Base-by-base conservation (phyloP, 2,329 filamentous ascomycete genomes). In the Graphiopsis chlorocephala region DNA sequence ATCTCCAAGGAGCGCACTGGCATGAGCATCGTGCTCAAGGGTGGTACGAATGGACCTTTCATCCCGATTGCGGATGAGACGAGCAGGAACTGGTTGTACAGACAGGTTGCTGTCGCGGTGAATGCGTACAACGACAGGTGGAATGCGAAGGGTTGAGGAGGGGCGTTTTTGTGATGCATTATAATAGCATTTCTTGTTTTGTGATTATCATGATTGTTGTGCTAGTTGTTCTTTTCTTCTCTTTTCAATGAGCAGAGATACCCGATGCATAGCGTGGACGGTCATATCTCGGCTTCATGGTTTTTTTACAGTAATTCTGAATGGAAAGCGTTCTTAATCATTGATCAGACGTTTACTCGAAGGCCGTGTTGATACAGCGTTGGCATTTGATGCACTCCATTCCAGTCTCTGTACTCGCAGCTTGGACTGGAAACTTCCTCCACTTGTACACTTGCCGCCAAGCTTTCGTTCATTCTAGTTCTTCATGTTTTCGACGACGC, bases 1-100 rank as follows among this genome's bases (percentile, higher is more conserved):
- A 98, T 99, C 69, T 91, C 90, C 53, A 99, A 98, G 81, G 96
- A 99, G 83, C 84, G 95, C 61, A 99, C 95, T 0, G 96, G 95
- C 0, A 88, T 99, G 79, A 93, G 91, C 70, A 86, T 99, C 67
- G 89, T 91, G 55, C 80, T 98, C 69, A 90, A 96, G 70, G 94
- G 93, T 12, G 94, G 93, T 3, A 91, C 90, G 2, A 97, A 97
- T 75, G 95, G 95, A 0, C 95, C 95, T 2, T 99, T 98, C 74
- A 88, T 99, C 7, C 95, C 95, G 0, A 90, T 98, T 6, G 89
- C 88, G n/a, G 93, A 97, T 72, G 94, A 97, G 78, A 91, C 88
- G 66, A 82, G 81, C 55, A 78, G 87, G 73, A 89, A 89, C 73
- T 89, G 86, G 86, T 77, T 89, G 69, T 89, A 89, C 71, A 81